Percentiles rank a stretch among this genome's conserved stretches.
These are phyloP conservation scores for Backusella tarrabulga DNA, from an alignment of 192 early-diverging fungal genomes.

Conservation along the genomic window DNA sequence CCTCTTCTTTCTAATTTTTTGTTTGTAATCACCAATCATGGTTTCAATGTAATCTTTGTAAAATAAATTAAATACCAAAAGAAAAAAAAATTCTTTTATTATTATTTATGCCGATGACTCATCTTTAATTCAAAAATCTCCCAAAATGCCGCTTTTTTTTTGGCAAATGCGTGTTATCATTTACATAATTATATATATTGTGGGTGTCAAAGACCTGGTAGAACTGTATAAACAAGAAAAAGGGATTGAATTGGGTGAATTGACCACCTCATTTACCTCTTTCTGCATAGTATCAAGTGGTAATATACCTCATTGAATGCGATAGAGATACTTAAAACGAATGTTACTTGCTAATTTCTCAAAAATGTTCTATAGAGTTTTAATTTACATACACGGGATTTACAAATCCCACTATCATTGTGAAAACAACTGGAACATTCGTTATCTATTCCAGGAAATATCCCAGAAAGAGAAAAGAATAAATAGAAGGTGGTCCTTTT, in stretches of 20 bases:
- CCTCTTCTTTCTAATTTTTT: neutral
- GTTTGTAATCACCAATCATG: neutral
- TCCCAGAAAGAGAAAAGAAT: neutral
- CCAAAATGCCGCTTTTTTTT: neutral
- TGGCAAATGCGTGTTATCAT: neutral
- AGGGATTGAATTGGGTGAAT: neutral
- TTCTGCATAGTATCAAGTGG: neutral
- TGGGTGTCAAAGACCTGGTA: neutral
- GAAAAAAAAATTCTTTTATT: neutral
- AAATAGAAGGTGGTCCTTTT: neutral
- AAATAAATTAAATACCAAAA: slow-evolving; percentile 6
- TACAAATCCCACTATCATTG: too few relatives aligned
- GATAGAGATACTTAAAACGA: neutral
- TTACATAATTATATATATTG: neutral
- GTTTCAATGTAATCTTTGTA: neutral
- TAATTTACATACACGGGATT: too few relatives aligned
- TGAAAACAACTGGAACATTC: neutral
- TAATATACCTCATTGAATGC: neutral
- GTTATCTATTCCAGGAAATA: neutral
- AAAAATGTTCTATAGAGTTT: too few relatives aligned
- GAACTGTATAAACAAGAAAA: neutral
- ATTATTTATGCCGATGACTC: neutral
- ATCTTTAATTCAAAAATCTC: neutral
- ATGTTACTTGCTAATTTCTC: too few relatives aligned
- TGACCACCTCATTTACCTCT: neutral